Evolutionary conservation across 2,329 filamentous ascomycete genomes (phyloP).

Genomic region (Verticillium nubilum): DNA sequence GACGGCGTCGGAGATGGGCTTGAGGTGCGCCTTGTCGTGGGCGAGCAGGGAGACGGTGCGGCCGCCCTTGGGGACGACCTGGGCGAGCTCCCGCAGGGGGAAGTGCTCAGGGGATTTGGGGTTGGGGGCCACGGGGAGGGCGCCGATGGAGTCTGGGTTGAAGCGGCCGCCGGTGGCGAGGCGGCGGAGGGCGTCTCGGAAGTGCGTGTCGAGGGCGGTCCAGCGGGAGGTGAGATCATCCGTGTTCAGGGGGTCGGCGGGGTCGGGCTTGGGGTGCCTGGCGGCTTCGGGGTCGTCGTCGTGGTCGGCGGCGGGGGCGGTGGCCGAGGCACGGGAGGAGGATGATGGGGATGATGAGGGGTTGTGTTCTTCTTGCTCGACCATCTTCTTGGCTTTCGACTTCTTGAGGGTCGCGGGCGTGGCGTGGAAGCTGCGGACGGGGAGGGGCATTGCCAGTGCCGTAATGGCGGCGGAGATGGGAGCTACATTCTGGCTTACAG

Average conservation of each 20-base stretch:
- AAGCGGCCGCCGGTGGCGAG: conserved; percentile 44
- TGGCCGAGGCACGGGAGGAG: conserved; percentile 10
- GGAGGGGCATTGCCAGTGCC: conserved; percentile 1
- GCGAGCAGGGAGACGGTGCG: conserved; percentile 35
- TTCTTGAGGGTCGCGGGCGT: conserved; percentile 28
- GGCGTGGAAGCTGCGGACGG: conserved; percentile 22
- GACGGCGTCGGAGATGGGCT: conserved; percentile 51
- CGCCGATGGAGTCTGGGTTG: conserved; percentile 43
- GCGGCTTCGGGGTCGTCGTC: conserved; percentile 10
- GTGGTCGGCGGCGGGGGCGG: conserved; percentile 15
- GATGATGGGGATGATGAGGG: conserved; percentile 4
- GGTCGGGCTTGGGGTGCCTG: conserved; percentile 24
- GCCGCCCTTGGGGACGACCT: conserved; percentile 43
- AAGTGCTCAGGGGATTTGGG: conserved; percentile 23
- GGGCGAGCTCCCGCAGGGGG: conserved; percentile 50
- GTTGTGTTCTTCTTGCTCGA: conserved; percentile 10
- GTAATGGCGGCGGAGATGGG: not conserved
- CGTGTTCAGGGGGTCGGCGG: conserved; percentile 43
- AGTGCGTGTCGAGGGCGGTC: conserved; percentile 33
- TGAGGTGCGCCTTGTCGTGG: conserved; percentile 38
- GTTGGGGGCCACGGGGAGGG: conserved; percentile 33
- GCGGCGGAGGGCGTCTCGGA: conserved; percentile 32
- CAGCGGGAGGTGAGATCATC: conserved; percentile 40
- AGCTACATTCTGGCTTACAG: not conserved
- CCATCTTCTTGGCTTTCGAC: conserved; percentile 22